A percentile compares a stretch with the other conserved stretches of the same genome.
Evolutionary conservation across 345 rosid species (phyloP).

Genomic region (Atalantia buxifolia): DNA sequence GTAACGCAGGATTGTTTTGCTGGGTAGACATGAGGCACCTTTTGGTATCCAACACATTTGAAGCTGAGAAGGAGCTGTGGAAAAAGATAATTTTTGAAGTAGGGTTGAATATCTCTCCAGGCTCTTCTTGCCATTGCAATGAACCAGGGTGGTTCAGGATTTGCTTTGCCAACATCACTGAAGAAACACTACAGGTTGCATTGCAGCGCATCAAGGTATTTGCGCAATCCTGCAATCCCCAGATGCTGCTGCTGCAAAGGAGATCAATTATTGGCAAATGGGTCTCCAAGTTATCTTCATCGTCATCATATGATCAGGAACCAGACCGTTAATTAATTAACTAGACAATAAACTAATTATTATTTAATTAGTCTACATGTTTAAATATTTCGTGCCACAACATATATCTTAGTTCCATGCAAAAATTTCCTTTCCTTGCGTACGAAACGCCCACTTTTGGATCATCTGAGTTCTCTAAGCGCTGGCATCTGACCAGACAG

Average conservation of each 20-base stretch:
- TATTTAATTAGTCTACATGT: not conserved
- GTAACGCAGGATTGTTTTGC: constrained; percentile 82
- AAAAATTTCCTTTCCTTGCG: not conserved
- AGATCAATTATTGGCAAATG: constrained; percentile 31
- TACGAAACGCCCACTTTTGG: not conserved
- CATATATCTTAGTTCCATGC: not conserved
- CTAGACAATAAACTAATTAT: not conserved
- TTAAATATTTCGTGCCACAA: not conserved
- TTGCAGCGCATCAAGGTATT: constrained; percentile 46
- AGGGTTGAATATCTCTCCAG: constrained; percentile 74
- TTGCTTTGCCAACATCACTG: constrained; percentile 73
- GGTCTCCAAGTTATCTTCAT: constrained; percentile 32
- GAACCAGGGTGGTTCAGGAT: constrained; percentile 93
- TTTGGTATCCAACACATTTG: constrained; percentile 48
- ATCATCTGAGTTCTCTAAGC: not conserved
- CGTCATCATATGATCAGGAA: constrained; percentile 20
- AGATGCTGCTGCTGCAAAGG: constrained; percentile 7
- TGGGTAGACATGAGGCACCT: constrained; percentile 85
- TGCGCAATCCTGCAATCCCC: constrained; percentile 16
- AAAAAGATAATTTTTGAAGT: constrained; percentile 54
- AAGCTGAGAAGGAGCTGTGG: constrained; percentile 74
- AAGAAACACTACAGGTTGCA: constrained; percentile 43
- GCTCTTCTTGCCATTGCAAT: constrained; percentile 75
- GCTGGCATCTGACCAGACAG: not conserved
- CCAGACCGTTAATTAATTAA: constrained; percentile 24